Evolutionary conservation across 768 basidiomycete genomes (phyloP).

Genomic region (Tulasnella sp.): DNA sequence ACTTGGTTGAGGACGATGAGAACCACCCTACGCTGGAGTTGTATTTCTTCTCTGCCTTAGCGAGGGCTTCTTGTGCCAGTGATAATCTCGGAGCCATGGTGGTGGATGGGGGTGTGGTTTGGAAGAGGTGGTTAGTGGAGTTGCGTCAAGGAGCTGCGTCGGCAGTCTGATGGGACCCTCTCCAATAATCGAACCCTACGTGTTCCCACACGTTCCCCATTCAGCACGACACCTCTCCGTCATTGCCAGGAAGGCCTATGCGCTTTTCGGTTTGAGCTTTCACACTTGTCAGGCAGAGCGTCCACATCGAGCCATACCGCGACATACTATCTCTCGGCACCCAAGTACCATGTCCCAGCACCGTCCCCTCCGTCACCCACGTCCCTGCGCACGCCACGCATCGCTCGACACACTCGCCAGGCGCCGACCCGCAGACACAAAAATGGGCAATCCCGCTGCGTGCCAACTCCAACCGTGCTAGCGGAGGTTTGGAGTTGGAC

Average conservation of each 20-base stretch:
- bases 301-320: too few species aligned
- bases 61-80: slow-evolving; percentile 22
- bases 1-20: slow-evolving; percentile 39
- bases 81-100: slow-evolving; percentile 25
- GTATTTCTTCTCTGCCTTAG: slow-evolving; percentile 29
- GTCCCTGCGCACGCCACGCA: too few species aligned
- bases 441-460: neutral
- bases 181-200: neutral
- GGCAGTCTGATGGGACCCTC: neutral
- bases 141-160: neutral
- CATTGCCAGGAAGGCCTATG: too few species aligned
- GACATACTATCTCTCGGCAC: too few species aligned
- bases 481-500: neutral
- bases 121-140: neutral
- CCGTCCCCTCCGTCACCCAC: too few species aligned
- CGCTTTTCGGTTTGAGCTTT: neutral
- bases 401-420: neutral
- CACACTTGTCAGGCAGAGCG: neutral
- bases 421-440: neutral
- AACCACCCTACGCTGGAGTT: slow-evolving; percentile 37
- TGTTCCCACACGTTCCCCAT: neutral
- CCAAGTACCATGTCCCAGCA: too few species aligned
- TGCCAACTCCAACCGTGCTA: neutral
- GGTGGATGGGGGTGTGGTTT: neutral
- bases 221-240: too few species aligned